Base-by-base conservation (phyloP, 352 stramenopile species). In the Phytophthora tubulina region DNA sequence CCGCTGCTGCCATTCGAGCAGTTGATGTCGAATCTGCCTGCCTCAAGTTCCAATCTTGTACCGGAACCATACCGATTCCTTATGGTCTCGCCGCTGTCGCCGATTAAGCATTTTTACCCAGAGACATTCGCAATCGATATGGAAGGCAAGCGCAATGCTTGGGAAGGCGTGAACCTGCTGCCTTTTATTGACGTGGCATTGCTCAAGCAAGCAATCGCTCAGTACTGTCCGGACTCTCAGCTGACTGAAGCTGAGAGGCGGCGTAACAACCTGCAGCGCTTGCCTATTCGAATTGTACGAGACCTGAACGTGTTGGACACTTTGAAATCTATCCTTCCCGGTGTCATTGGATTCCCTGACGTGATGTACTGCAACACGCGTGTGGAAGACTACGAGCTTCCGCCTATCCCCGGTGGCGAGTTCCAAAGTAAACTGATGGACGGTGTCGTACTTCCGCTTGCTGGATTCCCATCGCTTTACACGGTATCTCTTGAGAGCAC, bases 91-190 rank as follows among this genome's bases (percentile, higher is more conserved):
- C 81, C 89, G 6, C 77, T 99, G 51, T 99, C 93, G 41, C 97
- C 98, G 15, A 99, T 99, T 72, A 96, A 98, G 68, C 91, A 99
- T 65, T 98, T 98, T 64, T 99, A 99, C 59, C 93, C 93, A 0
- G 80, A 91, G 45, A 89, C 73, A 15, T 95, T 96, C 46, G 78
- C 87, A 4, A 93, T 96, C 56, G 89, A 96, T 42, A 95, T 94
- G 86, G 85, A 96, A 75, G 89, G 89, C 62, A 96, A 96, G 63
- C 80, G 84, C 10, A 99, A 99, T 73, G 90, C 96, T 35, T 99
- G 98, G 98, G 98, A 99, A 88, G 98, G 97, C 8, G 97, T 99
- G 13, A 99, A 99, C 68, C 80, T 99, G 39, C 78, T 99, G 17
- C 97, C 98, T 15, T 99, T 99, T 72, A 99, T 99, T 74, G 96